Evolutionary conservation across 106 monocot genomes (phyloP), one percentile per base, ranked within the genome.

Genomic region (Dendrobium chrysotoxum): DNA sequence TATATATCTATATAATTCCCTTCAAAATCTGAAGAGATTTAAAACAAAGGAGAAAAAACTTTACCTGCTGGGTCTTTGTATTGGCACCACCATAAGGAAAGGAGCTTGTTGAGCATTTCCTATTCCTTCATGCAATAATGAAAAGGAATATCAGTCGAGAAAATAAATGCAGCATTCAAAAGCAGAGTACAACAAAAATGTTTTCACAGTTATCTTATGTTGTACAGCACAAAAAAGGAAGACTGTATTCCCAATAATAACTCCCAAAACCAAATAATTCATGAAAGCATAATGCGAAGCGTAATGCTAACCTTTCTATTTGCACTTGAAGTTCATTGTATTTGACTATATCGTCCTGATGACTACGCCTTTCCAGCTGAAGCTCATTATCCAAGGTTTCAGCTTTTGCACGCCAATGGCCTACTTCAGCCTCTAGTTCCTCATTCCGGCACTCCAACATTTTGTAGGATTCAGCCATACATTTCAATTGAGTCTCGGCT

Each of bases 401-500:
- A 18, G 79, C 73, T 87, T 89, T 88, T 42, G 85, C 67, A 20
- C 47, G 81, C 35, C 94, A 67, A 25, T 78, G 21, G 30, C 75
- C 74, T 64, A 92, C 84, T 86, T 98, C 91, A 50, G 75, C 76
- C 75, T 91, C 94, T 61, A 94, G 38, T 79, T 97, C 87, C 26
- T 80, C 73, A 39, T 85, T 76, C 6, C 65, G 86, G 35, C 87
- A 83, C 84, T 98, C 92, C 46, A 98, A 79, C 42, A 77, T 81
- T 55, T 88, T 89, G 80, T 98, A 98, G 20, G 94, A 94, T 84
- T 98, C 91, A 39, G 84, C 85, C 97, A 98, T 98, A 75, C 97
- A 98, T 78, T 92, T 94, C 82, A 98, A 86, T 78, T 98, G 94
- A 74, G 97, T 94, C 68, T 92, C 92, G 77, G 86, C 75, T 67